Base-by-base conservation (phyloP, 768 basidiomycete species). In the Arthromyces matolae region DNA sequence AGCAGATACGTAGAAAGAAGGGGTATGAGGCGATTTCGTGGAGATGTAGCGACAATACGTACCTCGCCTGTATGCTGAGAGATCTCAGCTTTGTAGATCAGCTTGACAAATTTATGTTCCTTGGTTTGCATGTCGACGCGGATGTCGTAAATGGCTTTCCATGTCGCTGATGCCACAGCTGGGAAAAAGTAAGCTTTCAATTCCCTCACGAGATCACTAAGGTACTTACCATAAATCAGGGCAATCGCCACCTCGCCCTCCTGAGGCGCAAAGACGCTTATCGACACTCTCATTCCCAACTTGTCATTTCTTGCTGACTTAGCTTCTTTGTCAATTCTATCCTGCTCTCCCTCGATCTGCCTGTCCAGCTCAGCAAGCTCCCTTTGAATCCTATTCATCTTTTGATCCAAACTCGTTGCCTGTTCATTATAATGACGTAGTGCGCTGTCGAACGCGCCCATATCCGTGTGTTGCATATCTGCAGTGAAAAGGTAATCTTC, bases 41-140 rank as follows among this genome's bases (percentile, higher is more conserved):
- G n/a, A n/a, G n/a, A n/a, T n/a, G n/a, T n/a, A n/a, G n/a, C n/a
- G 14, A 42, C 60, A 19, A 20, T n/a, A n/a, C n/a, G n/a, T n/a
- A 68, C 72, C 62, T 76, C 73, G 27, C 73, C 73, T 3, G 73
- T 75, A 37, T 51, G 62, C 45, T 76, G 75, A 0, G 55, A 63
- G 40, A 75, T 70, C 3, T 59, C 57, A 0, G 66, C 73, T 51
- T 73, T 74, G 57, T 76, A 76, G 4, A 65, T 62, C 19, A 76
- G 44, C 3, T 53, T 62, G 0, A 77, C 58, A 2, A 71, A 69
- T 12, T 60, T 63, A n/a, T n/a, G n/a, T n/a, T 71, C 68, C 45
- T 70, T 65, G 4, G 60, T 53, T 14, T 71, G 59, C 67, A 72
- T 68, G 49, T 73, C 61, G 3, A 72, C 72, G 6, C 71, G 66